Evolutionary conservation across 2,329 filamentous ascomycete genomes (phyloP), one percentile per base, ranked within the genome.

Genomic region (Emmonsia crescens): DNA sequence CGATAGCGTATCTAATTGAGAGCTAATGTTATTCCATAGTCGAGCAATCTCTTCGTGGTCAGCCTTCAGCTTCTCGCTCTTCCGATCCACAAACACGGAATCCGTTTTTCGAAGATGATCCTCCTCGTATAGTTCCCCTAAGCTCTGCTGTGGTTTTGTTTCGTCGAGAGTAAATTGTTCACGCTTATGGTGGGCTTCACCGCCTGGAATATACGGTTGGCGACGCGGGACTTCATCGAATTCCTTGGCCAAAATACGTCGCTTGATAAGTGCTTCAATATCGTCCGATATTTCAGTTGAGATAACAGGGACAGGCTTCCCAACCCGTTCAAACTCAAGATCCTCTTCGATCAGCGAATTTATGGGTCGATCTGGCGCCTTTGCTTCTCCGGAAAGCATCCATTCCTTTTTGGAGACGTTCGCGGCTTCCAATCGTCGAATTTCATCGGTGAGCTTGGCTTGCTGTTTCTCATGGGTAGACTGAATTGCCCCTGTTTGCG

Each of bases 261-360:
- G 85, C 77, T 97, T 97, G 78, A 99, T 92, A 63, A 99, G 83
- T 40, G 89, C 88, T 75, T 99, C 94, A 62, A 99, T 95, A 68
- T 87, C 86, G 74, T 96, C 92, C 60, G 86, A 95, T 48, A 95
- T 82, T 74, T 96, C 92, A 49, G 89, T 87, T 0, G 94, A 97
- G 72, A 96, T 91, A 64, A 97, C 89, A 1, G 93, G 91, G 0
- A 97, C 88, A 0, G 94, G 93, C 74, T 97, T 99, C 70, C 94
- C 94, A 27, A 90, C 85, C 69, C 95, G 86, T 76, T 99, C 94
- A 71, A 97, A 99, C 66, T 97, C 93, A 31, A 99, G 83, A 69
- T 97, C 91, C 76, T 97, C 86, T 72, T 97, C 92, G 0, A 99
- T 84, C 2, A 99, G 82, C 0, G 93, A 96, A 78, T 99, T 97